Base-by-base conservation (phyloP, 2,329 filamentous ascomycete genomes). In the Apiospora marii region DNA sequence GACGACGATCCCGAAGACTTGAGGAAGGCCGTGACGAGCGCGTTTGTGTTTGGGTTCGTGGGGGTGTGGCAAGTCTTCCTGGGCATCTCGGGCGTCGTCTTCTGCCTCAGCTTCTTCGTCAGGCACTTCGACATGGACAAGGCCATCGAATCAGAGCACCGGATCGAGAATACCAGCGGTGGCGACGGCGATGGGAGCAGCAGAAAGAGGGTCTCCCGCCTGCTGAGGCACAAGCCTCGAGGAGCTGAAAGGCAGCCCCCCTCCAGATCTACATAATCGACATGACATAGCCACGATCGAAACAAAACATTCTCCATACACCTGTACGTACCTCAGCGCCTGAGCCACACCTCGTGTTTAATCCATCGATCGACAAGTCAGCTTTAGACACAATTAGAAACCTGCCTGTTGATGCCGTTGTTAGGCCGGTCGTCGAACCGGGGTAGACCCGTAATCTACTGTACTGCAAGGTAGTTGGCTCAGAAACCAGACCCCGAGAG, bases 41-140 rank as follows among this genome's bases (percentile, higher is more conserved):
- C 74, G 8, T 75, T 73, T 67, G 67, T 67, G n/a, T 72, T 72
- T 30, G 74, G 74, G 27, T 75, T 75, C 67, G 19, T 44, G 61
- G 73, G 70, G 24, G 70, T 75, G 5, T 75, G 72, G 71, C 44
- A 70, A 30, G 61, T 73, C 7, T 74, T 67, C 30, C 70, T 75
- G 2, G 73, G 51, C 43, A 68, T 74, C n/a, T 70, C 74, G n/a
- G 70, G 58, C 27, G 43, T 83, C 75, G 92, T 90, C 67, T 87
- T 86, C 2, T 80, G 79, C 92, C 91, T 73, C 14, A 71, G 68
- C 34, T 70, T 75, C 43, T 19, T 73, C 24, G 58, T 75, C 24
- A 67, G 44, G 51, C 68, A 74, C 13, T 72, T 93, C 53, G 81
- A 81, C 24, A 92, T 82, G 44, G 84, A 81, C 14, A 89, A 78